phyloP scores from a whole-genome alignment of 1,139 yeast genomes.

The Protomyces lactucae-debilis region DNA sequence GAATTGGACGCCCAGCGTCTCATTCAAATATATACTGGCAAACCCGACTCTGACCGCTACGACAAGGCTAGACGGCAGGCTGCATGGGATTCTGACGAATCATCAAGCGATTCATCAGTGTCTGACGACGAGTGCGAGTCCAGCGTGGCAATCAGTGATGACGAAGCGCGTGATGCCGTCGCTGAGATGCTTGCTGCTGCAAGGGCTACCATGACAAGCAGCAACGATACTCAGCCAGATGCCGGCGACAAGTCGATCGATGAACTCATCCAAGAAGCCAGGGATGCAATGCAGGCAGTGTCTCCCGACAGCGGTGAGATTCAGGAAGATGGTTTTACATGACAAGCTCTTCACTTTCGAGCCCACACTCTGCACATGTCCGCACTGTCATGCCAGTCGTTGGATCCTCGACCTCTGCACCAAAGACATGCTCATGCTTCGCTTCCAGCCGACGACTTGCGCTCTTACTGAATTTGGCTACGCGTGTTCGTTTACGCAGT shows the following conservation, averaged over 20 bases:
- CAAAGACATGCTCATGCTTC: conserved; percentile 25
- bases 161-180: not conserved
- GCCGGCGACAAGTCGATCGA: not conserved
- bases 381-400: conserved; percentile 24
- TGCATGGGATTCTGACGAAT: not conserved
- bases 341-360: conserved; percentile 25
- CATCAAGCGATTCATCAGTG: not conserved
- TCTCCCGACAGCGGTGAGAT: not conserved
- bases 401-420: conserved; percentile 21
- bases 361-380: conserved; percentile 25
- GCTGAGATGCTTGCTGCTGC: not conserved
- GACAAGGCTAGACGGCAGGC: not conserved
- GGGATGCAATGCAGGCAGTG: not conserved
- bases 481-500: conserved; percentile 86
- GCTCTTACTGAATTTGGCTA: conserved; percentile 67
- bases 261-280: not conserved
- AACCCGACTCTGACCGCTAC: not conserved
- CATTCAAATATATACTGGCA: not conserved
- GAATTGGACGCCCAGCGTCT: not conserved
- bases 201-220: not conserved
- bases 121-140: not conserved
- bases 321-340: not conserved
- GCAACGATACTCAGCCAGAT: too few relatives aligned
- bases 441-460: conserved; percentile 25
- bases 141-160: not conserved